These are phyloP conservation scores for Cucurbita maxima DNA, from an alignment of 306 rosid species.

Conservation along the genomic window DNA sequence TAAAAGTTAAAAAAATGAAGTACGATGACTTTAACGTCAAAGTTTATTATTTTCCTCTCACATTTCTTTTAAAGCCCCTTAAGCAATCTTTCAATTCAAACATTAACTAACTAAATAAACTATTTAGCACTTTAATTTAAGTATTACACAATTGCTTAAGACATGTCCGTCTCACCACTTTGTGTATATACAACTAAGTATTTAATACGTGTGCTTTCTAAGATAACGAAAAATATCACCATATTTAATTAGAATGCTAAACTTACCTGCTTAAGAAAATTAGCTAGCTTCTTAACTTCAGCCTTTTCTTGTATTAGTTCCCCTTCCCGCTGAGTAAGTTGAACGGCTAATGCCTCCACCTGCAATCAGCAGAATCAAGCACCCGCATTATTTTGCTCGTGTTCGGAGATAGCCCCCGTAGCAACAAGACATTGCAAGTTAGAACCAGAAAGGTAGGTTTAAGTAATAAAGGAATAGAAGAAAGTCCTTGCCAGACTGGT, in stretches of 20 bases:
- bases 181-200: neutral
- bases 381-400: neutral
- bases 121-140: no score
- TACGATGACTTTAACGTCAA: neutral
- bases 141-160: no score
- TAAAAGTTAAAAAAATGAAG: neutral
- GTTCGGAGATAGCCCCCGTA: neutral
- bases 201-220: neutral
- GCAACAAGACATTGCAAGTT: neutral
- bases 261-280: constrained; percentile 89
- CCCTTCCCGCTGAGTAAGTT: constrained; percentile 66
- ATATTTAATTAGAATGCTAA: neutral
- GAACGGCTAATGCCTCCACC: constrained; percentile 84
- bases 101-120: no score
- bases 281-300: constrained; percentile 88
- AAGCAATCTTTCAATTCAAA: no score
- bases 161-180: neutral
- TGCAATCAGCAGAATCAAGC: constrained; percentile 7
- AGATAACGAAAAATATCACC: neutral
- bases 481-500: no score
- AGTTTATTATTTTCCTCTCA: neutral
- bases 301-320: constrained; percentile 73
- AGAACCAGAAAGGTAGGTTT: neutral
- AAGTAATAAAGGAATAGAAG: neutral
- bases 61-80: no score